Evolutionary conservation across 1,139 yeast genomes (phyloP), one percentile per base, ranked within the genome.

Genomic region (Saccharomyces hybrid): DNA sequence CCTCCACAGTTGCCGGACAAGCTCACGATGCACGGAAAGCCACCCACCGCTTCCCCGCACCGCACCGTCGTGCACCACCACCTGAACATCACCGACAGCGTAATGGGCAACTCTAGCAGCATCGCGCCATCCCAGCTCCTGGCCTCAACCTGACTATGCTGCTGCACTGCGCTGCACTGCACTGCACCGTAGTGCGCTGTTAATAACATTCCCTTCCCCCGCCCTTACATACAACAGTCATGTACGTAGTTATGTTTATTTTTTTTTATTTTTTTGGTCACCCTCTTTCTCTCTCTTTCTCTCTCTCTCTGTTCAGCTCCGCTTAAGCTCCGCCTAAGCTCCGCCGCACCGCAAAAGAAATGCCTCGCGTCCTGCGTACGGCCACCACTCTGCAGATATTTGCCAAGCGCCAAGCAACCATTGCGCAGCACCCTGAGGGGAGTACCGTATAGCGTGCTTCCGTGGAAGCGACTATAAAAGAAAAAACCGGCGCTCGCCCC

Each of bases 21-120:
- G 38, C 24, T n/a, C 31, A 28, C 34, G 31, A 9, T 48, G 4
- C 5, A 7, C 14, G 46, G 16, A 2, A 47, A 32, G 11, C 9
- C 47, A 8, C 14, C n/a, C 19, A 16, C 51, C 8, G 8, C 19
- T 8, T 3, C 51, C 28, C 55, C 48, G 19, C 29, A 55, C 42
- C 55, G 57, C 19, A 50, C 54, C 5, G 52, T 55, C 14, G 54
- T 57, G n/a, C 61, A 58, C 53, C 54, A 57, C 54, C 61, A 58
- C 54, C 47, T 58, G 53, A 58, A 58, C 19, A 48, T 57, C n/a
- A 57, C 60, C 11, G 52, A 52, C 47, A 57, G 59, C 49, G 50
- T 48, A 14, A 21, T 51, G 5, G 3, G 11, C 16, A 38, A 21
- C 19, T 38, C 44, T 16, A 38, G 44, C 21, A 21, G 44, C 44